Evolutionary conservation across 2,329 filamentous ascomycete species (phyloP).

Genomic region (Cladosporium sp.): DNA sequence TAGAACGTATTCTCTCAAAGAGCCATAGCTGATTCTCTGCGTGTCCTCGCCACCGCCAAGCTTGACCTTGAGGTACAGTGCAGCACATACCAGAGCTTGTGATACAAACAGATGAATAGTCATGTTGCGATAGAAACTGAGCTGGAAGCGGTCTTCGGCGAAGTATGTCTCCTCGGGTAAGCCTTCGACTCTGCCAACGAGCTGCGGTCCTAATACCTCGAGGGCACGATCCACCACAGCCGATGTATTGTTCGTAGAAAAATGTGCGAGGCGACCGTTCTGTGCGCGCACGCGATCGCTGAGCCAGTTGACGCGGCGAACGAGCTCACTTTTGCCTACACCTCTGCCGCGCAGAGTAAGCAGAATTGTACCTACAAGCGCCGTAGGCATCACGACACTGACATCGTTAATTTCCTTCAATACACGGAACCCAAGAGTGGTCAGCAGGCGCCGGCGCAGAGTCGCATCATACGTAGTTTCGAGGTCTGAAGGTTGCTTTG

Average conservation of each 20-base stretch:
- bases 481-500: constrained; percentile 7
- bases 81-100: constrained; percentile 82
- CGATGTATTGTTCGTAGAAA: constrained; percentile 72
- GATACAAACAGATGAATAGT: constrained; percentile 97
- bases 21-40: constrained; percentile 62
- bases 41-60: constrained; percentile 77
- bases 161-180: constrained; percentile 90
- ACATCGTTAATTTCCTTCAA: constrained; percentile 92
- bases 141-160: constrained; percentile 88
- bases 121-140: constrained; percentile 99
- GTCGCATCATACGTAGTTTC: constrained; percentile 35
- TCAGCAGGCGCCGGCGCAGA: constrained; percentile 64
- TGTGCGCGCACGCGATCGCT: constrained; percentile 75
- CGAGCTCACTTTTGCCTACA: constrained; percentile 80
- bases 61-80: constrained; percentile 88
- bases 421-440: constrained; percentile 87
- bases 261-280: constrained; percentile 89
- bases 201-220: constrained; percentile 82
- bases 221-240: constrained; percentile 84
- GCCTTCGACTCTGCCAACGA: constrained; percentile 75
- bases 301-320: constrained; percentile 86
- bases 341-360: constrained; percentile 87
- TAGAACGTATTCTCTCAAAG: constrained; percentile 71
- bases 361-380: constrained; percentile 88
- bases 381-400: constrained; percentile 96